Evolutionary conservation across 202 grass and related monocot genomes (phyloP), one percentile per base, ranked within the genome.

Genomic region (Dendrocalamus latiflorus): DNA sequence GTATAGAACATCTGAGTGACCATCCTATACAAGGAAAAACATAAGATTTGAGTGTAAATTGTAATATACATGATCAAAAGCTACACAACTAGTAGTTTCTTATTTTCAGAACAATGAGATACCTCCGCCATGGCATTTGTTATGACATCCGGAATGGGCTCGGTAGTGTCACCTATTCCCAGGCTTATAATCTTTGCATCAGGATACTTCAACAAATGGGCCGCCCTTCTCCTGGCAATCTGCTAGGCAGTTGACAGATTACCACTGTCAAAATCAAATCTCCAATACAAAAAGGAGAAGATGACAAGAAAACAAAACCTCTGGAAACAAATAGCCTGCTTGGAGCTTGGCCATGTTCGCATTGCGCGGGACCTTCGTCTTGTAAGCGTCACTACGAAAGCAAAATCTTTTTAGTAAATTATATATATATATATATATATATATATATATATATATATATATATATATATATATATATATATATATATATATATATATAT

Each of bases 311-410:
- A 18, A 51, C 20, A 11, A 38, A 44, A 97, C 94, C 94, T 97
- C 94, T 9, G 94, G 94, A 87, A 97, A 97, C 65, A 97, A 65
- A 69, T 97, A 97, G 62, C 91, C 91, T 48, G 94, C 90, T 79
- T 97, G 91, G 63, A 98, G 91, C 65, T 98, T 98, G 30, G 85
- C 91, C 93, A 98, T 98, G 72, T 95, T 98, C 5, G 72, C 89
- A 85, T 98, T 95, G 22, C 95, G 85, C 13, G 89, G 72, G 21
- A 98, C 95, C 49, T 88, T 98, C 0, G 92, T 98, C 77, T 81
- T 98, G 91, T 81, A 93, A 92, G 87, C 95, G 94, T 84, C 81
- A 81, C n/a, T 50, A 76, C 1, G 58, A 38, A 47, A 63, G 17
- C 7, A 36, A 6, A 72, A 24, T 25, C n/a, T 2, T 25, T 81